Evolutionary conservation across 257 asterid species (phyloP), one percentile per base, ranked within the genome.

Genomic region (Rauvolfia tetraphylla): DNA sequence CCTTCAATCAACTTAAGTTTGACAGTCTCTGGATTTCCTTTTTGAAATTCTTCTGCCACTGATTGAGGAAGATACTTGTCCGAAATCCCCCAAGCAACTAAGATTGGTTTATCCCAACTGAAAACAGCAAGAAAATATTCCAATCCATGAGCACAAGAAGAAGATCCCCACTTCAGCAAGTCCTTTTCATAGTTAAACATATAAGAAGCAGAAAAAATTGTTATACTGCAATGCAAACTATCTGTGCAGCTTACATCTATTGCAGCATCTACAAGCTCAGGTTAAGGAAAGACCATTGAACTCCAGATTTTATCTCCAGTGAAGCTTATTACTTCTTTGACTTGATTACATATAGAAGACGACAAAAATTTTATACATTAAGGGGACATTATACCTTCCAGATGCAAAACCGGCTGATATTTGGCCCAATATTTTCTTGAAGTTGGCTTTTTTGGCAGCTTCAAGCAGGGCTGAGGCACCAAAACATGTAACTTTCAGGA

Each of bases 31-130:
- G 95, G 86, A 84, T 92, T 95, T 80, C 82, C 85, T 79, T 83
- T 89, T 78, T 83, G 86, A 79, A 95, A 95, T 62, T 95, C 99
- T 76, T 91, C 96, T 7, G 99, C 99, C 72, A 90, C 89, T 31
- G 96, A 83, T 73, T 86, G 92, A 15, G 99, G 98, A 76, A 95
- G 99, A 84, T 95, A 95, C 90, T 91, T 95, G 88, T 95, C 99
- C 48, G 97, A 87, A 79, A 95, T 82, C 73, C 99, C 99, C 99
- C 99, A 95, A 0, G 87, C 90, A 51, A 95, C 97, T 81, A 90
- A 76, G 79, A 86, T 86, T 29, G 97, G 96, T 71, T 85, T 90
- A 59, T 91, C 97, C 99, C 99, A 95, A 73, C 99, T 94, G 78
- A 68, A 86, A 49, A 54, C 78, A 61, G 59, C 27, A 23, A 39